These are phyloP conservation scores for Polygonum aviculare DNA, from an alignment of 148 eudicot species.

Conservation along the genomic window DNA sequence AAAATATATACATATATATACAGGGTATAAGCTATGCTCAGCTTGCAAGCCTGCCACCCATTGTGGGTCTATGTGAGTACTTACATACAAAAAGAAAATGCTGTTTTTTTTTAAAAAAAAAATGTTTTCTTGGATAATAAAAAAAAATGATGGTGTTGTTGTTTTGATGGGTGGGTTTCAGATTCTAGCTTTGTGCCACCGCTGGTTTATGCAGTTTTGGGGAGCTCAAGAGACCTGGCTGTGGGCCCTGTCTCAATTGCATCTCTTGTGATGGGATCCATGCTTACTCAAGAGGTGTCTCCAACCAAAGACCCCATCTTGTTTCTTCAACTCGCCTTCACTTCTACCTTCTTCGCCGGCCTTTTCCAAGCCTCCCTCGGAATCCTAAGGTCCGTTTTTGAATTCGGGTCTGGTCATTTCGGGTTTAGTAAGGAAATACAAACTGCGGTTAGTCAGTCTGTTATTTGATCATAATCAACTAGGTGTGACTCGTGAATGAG, in stretches of 20 bases:
- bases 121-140: background rate
- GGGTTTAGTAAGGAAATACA: background rate
- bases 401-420: background rate
- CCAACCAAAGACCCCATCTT: conserved; percentile 45
- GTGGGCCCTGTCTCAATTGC: conserved; percentile 98
- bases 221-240: conserved; percentile 86
- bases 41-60: conserved; percentile 10
- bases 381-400: conserved; percentile 44
- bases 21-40: conserved; percentile 9
- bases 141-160: background rate
- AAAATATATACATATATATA: background rate
- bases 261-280: conserved; percentile 75
- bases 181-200: conserved; percentile 99
- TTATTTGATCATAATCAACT: background rate
- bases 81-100: background rate
- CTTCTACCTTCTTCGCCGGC: conserved; percentile 89
- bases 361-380: conserved; percentile 79
- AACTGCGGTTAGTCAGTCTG: background rate
- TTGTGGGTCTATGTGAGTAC: conserved; percentile 9
- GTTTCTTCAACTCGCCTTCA: conserved; percentile 70
- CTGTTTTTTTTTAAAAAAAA: background rate
- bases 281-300: conserved; percentile 63
- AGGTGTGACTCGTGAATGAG: background rate
- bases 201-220: conserved; percentile 70
- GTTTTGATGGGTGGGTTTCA: conserved; percentile 14